Percentiles rank a stretch among this genome's conserved stretches.
These are phyloP conservation scores for Vigna angularis DNA, from an alignment of 306 rosid genomes.

Conservation along the genomic window DNA sequence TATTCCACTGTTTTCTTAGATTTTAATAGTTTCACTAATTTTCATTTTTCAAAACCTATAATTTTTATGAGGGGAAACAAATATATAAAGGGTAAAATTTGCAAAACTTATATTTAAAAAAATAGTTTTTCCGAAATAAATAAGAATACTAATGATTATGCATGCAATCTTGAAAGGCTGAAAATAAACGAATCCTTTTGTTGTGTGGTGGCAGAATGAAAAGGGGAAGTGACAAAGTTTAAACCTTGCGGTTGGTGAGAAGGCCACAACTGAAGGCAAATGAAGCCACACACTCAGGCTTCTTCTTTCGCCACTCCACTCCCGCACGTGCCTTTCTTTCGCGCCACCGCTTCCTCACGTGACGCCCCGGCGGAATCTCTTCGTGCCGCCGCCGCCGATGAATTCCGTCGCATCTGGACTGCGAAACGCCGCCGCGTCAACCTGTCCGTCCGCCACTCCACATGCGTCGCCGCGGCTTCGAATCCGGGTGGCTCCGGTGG, in stretches of 20 bases:
- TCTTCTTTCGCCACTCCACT: conserved; percentile 54
- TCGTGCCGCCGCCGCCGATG: conserved; percentile 22
- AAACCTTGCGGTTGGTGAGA: background rate
- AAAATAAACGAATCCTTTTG: conserved; percentile 26
- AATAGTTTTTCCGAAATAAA: too few relatives aligned
- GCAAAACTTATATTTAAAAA: too few relatives aligned
- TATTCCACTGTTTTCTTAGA: background rate
- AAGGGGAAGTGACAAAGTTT: background rate
- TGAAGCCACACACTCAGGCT: conserved; percentile 63
- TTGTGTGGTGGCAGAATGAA: background rate
- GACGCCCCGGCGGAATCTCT: conserved; percentile 19
- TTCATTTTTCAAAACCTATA: background rate
- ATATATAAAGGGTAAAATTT: too few relatives aligned
- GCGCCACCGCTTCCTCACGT: conserved; percentile 41
- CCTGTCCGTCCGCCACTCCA: conserved; percentile 42
- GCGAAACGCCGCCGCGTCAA: conserved; percentile 46
- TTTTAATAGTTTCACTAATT: too few relatives aligned
- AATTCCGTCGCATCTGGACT: conserved; percentile 40
- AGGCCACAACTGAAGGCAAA: conserved; percentile 27
- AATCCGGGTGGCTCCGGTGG: conserved; percentile 12
- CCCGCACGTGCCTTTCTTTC: conserved; percentile 43
- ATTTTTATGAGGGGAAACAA: background rate
- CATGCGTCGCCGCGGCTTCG: conserved; percentile 32
- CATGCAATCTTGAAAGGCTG: conserved; percentile 7
- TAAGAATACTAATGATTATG: background rate